Percentiles rank a stretch among this genome's conserved stretches.
Conservation (phyloP, 345 rosid genomes). For the Murraya koenigii region DNA sequence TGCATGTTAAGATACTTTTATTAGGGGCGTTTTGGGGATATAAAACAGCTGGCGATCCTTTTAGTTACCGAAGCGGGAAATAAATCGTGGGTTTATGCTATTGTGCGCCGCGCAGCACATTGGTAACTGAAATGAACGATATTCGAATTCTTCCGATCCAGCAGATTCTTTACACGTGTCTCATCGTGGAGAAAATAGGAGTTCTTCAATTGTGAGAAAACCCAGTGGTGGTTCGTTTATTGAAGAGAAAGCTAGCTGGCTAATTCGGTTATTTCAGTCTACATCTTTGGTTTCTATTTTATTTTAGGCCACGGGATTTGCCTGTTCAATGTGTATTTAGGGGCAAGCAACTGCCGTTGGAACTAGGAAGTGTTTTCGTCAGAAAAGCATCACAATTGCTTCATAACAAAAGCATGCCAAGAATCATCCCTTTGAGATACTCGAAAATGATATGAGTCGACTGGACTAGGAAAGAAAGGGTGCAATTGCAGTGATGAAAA, state of each 20-base stretch:
- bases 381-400: background rate
- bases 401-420: background rate
- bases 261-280: background rate
- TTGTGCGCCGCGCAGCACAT: background rate
- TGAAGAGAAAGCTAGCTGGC: too few relatives aligned
- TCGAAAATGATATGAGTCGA: background rate
- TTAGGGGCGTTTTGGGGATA: constrained; percentile 4
- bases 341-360: background rate
- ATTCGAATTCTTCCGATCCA: background rate
- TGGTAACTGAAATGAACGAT: background rate
- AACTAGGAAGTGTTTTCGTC: background rate
- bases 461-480: background rate
- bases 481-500: background rate
- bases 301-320: background rate
- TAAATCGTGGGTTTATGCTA: background rate
- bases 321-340: background rate
- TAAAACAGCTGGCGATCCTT: background rate
- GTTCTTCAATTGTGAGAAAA: background rate
- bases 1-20: background rate
- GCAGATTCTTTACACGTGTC: background rate
- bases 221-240: background rate
- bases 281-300: background rate
- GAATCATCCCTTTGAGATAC: background rate
- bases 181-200: too few relatives aligned
- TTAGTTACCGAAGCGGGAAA: constrained; percentile 13